phyloP scores from a whole-genome alignment of 768 basidiomycete genomes.

The Lactarius hengduanensis region DNA sequence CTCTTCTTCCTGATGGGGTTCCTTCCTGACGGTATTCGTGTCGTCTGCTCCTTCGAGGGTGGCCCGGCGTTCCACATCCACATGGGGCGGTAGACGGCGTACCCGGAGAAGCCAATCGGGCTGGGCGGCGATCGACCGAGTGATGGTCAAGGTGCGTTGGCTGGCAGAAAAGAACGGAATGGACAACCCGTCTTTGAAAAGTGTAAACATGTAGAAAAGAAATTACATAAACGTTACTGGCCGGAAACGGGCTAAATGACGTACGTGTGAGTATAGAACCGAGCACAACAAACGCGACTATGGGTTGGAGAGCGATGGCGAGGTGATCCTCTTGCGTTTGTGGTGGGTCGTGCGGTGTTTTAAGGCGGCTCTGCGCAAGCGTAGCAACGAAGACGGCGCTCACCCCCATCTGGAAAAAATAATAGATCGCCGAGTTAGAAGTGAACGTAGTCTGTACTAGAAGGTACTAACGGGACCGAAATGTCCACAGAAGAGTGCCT shows the following conservation, averaged over 20 bases:
- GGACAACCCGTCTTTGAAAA: constrained; percentile 44
- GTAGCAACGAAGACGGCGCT: constrained; percentile 86
- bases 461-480: constrained; percentile 55
- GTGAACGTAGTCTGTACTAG: background rate
- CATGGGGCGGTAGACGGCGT: constrained; percentile 17
- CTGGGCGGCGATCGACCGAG: constrained; percentile 13
- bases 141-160: constrained; percentile 13
- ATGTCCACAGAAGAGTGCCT: constrained; percentile 90
- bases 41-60: background rate
- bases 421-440: background rate
- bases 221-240: background rate
- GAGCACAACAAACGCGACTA: constrained; percentile 86
- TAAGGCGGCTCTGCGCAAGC: constrained; percentile 62
- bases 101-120: constrained; percentile 28
- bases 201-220: background rate
- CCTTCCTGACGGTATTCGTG: background rate
- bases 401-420: constrained; percentile 73
- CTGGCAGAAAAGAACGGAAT: constrained; percentile 51
- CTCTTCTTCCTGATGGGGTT: background rate
- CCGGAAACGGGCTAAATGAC: background rate
- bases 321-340: constrained; percentile 68
- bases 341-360: constrained; percentile 57
- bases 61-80: constrained; percentile 1
- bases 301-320: constrained; percentile 68
- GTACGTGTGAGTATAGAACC: constrained; percentile 80